Conservation (phyloP, 1,139 yeast genomes). For the Diutina pseudorugosa region DNA sequence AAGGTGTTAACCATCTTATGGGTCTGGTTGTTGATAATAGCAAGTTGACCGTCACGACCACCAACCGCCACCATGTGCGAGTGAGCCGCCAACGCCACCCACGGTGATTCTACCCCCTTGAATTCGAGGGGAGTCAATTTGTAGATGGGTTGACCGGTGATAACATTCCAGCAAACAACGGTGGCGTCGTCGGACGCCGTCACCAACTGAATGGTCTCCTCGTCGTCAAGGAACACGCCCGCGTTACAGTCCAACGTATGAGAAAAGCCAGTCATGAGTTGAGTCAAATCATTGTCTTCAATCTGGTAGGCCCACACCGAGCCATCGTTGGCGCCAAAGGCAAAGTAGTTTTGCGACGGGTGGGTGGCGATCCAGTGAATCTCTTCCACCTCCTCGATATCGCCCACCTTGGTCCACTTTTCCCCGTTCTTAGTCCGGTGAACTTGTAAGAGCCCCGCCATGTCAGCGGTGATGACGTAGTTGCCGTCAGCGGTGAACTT, state of each 20-base stretch:
- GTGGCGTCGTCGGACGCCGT: constrained; percentile 86
- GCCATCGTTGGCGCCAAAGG: constrained; percentile 91
- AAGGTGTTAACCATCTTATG: constrained; percentile 63
- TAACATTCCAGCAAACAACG: constrained; percentile 83
- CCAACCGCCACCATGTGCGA: constrained; percentile 57
- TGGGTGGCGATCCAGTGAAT: constrained; percentile 65
- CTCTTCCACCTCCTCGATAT: constrained; percentile 79
- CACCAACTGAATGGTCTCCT: constrained; percentile 44
- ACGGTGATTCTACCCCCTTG: constrained; percentile 68
- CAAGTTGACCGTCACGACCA: constrained; percentile 75
- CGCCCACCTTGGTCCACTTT: constrained; percentile 61
- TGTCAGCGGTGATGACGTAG: constrained; percentile 78
- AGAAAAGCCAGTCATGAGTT: constrained; percentile 68
- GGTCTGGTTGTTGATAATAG: constrained; percentile 57
- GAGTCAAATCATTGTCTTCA: constrained; percentile 39
- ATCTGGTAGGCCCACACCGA: constrained; percentile 89
- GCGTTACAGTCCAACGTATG: constrained; percentile 72
- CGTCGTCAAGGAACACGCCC: constrained; percentile 61
- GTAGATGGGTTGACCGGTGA: constrained; percentile 55
- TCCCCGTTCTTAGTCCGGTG: constrained; percentile 69
- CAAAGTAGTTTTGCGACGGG: constrained; percentile 61
- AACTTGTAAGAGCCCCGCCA: constrained; percentile 78
- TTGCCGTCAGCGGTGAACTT: constrained; percentile 77
- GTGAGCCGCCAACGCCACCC: constrained; percentile 57
- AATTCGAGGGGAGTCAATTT: constrained; percentile 53